Percentiles rank a stretch among this genome's conserved stretches.
These are phyloP conservation scores for Aspergillus viridinutans DNA, from an alignment of 2,329 filamentous ascomycete species.

Conservation along the genomic window DNA sequence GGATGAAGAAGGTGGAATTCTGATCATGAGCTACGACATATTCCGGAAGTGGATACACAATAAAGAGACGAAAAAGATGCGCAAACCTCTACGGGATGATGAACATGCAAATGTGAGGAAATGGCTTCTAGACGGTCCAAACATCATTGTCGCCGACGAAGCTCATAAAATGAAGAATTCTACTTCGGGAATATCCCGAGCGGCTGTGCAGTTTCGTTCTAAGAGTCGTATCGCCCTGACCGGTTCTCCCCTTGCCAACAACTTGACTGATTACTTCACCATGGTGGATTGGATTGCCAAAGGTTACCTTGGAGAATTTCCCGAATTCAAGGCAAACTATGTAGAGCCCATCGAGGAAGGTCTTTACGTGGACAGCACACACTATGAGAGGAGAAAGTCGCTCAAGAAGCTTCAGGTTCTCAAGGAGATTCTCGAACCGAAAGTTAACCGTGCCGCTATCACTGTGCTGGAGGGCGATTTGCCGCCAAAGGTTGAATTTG, in stretches of 20 bases:
- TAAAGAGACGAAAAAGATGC: constrained; percentile 23
- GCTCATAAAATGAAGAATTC: constrained; percentile 75
- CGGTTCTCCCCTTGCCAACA: constrained; percentile 81
- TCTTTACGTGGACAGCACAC: constrained; percentile 61
- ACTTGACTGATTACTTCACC: constrained; percentile 76
- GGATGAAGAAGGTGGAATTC: constrained; percentile 62
- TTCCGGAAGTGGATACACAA: constrained; percentile 50
- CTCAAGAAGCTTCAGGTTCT: constrained; percentile 66
- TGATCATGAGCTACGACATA: constrained; percentile 72
- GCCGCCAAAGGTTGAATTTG: constrained; percentile 74
- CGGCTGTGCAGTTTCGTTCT: constrained; percentile 60
- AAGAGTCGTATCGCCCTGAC: constrained; percentile 75
- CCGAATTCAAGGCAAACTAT: constrained; percentile 68
- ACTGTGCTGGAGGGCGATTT: constrained; percentile 62
- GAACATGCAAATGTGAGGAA: constrained; percentile 39
- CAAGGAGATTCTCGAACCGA: constrained; percentile 68
- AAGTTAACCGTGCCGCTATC: constrained; percentile 72
- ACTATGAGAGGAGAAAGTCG: constrained; percentile 53
- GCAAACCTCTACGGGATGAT: constrained; percentile 28
- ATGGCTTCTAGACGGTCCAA: constrained; percentile 58
- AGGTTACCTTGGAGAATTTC: constrained; percentile 64
- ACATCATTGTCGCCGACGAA: constrained; percentile 78
- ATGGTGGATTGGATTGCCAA: constrained; percentile 86
- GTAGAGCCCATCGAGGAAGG: constrained; percentile 69
- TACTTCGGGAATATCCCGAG: constrained; percentile 48